Evolutionary conservation across 2,329 filamentous ascomycete species (phyloP).

Genomic region (Colletotrichum sp.): DNA sequence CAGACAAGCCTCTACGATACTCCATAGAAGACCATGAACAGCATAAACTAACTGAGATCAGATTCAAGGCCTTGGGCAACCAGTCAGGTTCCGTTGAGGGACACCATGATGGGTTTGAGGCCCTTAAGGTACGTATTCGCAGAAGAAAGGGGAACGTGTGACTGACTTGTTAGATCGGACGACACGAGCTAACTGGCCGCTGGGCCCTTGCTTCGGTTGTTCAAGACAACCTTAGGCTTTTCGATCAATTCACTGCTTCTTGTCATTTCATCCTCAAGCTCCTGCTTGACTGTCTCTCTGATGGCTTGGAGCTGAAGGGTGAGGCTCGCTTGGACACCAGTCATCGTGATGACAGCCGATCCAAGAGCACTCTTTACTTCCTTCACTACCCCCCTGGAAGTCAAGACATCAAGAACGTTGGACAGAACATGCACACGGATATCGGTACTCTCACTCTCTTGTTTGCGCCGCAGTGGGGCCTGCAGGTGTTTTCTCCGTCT

Average conservation of each 20-base stretch:
- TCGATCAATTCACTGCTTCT: background rate
- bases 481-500: slow-evolving; percentile 26
- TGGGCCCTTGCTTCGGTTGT: background rate
- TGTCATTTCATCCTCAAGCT: background rate
- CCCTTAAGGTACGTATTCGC: background rate
- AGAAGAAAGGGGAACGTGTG: background rate
- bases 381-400: background rate
- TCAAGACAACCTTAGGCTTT: background rate
- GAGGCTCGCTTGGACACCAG: background rate
- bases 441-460: slow-evolving; percentile 31
- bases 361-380: background rate
- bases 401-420: background rate
- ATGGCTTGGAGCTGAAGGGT: background rate
- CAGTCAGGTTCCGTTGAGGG: background rate
- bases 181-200: background rate
- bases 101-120: background rate
- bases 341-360: background rate
- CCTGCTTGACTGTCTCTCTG: background rate
- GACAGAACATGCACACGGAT: slow-evolving; percentile 34
- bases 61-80: background rate
- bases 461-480: slow-evolving; percentile 31
- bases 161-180: background rate
- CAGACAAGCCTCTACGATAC: too few species aligned
- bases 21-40: too few species aligned
- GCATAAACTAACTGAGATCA: background rate